Percentiles rank a stretch among this genome's conserved stretches.
Conservation (phyloP, 768 basidiomycete species). For the Mycena pura region DNA sequence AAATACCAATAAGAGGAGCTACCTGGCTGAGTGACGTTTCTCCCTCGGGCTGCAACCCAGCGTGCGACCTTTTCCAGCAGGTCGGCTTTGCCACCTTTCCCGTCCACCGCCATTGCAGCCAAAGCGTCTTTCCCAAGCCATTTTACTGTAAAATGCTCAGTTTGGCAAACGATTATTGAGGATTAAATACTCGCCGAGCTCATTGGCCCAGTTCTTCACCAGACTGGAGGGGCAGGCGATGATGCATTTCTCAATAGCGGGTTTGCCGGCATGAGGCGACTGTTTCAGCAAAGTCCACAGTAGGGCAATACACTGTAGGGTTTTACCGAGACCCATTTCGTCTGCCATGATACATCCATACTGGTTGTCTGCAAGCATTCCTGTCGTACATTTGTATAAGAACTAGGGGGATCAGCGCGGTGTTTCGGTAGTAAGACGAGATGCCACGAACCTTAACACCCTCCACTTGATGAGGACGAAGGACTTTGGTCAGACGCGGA, state of each 20-base stretch:
- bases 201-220: constrained; percentile 99
- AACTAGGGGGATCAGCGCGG: constrained; percentile 60
- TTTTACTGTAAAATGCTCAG: constrained; percentile 64
- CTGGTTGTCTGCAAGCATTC: constrained; percentile 90
- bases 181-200: constrained; percentile 68
- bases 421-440: constrained; percentile 4
- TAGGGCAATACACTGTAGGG: constrained; percentile 94
- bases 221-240: constrained; percentile 97
- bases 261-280: constrained; percentile 85
- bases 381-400: constrained; percentile 93
- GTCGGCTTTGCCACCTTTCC: constrained; percentile 87
- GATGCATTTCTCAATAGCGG: constrained; percentile 95
- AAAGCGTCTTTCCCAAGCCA: constrained; percentile 92
- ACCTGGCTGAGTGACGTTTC: constrained; percentile 94
- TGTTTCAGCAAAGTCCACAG: constrained; percentile 97
- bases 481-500: constrained; percentile 82
- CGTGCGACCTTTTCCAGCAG: constrained; percentile 79
- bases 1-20: constrained; percentile 24
- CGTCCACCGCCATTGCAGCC: constrained; percentile 87
- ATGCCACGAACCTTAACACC: constrained; percentile 84
- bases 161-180: neutral
- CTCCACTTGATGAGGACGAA: constrained; percentile 97
- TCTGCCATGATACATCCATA: constrained; percentile 99
- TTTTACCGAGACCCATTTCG: constrained; percentile 97
- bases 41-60: constrained; percentile 89